Evolutionary conservation across 2,329 filamentous ascomycete species (phyloP).

Genomic region (Curvularia hawaiiensis): DNA sequence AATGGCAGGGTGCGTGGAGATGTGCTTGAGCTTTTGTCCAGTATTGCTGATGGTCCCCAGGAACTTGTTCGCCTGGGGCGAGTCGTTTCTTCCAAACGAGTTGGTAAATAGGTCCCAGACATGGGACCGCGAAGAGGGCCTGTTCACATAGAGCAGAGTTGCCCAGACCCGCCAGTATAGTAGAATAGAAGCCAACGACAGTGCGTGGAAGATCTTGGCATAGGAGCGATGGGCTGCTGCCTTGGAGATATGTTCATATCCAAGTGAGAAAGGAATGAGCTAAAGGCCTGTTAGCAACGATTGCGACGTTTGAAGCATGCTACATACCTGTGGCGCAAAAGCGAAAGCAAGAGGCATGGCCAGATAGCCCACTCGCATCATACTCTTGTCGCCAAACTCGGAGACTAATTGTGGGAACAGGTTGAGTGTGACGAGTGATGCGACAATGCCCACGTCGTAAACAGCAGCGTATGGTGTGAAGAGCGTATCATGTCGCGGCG

Average conservation of each 20-base stretch:
- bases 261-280: slow-evolving; percentile 57
- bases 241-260: slow-evolving; percentile 51
- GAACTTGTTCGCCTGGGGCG: slow-evolving; percentile 38
- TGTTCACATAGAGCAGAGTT: slow-evolving; percentile 54
- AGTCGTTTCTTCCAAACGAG: slow-evolving; percentile 54
- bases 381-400: slow-evolving; percentile 28
- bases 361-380: slow-evolving; percentile 34
- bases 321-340: slow-evolving; percentile 40
- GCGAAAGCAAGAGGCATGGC: slow-evolving; percentile 43
- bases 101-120: slow-evolving; percentile 42
- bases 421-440: slow-evolving; percentile 55
- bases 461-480: slow-evolving; percentile 42
- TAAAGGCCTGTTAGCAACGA: slow-evolving; percentile 21
- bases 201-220: slow-evolving; percentile 54
- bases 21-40: slow-evolving; percentile 52
- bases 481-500: slow-evolving; percentile 38
- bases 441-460: slow-evolving; percentile 51
- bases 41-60: slow-evolving; percentile 32
- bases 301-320: not conserved
- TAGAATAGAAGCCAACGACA: slow-evolving; percentile 52
- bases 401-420: slow-evolving; percentile 40
- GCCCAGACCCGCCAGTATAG: slow-evolving; percentile 55
- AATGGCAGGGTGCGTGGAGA: slow-evolving; percentile 63
- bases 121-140: slow-evolving; percentile 53
- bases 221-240: slow-evolving; percentile 50